These are phyloP conservation scores for Avena atlantica DNA, from an alignment of 176 grass and related monocot species.

Conservation along the genomic window DNA sequence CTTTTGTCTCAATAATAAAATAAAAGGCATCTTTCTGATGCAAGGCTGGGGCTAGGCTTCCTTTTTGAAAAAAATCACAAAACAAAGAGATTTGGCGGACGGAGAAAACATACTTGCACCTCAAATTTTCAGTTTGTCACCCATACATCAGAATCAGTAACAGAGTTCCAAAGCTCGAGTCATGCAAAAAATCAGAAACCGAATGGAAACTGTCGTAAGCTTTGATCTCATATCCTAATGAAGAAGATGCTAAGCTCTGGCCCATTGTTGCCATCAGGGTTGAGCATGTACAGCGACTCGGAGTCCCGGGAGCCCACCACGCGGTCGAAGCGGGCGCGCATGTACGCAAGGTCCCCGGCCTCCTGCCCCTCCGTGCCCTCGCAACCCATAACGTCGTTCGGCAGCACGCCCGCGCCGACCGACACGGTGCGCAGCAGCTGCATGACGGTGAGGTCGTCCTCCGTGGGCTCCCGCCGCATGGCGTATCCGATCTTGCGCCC, in stretches of 20 bases:
- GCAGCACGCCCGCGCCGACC: constrained; percentile 83
- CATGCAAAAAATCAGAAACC: constrained; percentile 6
- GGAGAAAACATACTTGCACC: background rate
- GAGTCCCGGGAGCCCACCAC: constrained; percentile 84
- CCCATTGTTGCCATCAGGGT: constrained; percentile 80
- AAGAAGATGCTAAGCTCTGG: constrained; percentile 98
- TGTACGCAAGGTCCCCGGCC: constrained; percentile 83
- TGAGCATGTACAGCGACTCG: constrained; percentile 90
- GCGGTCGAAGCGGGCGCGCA: constrained; percentile 83
- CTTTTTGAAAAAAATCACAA: too few relatives aligned
- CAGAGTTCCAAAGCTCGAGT: background rate
- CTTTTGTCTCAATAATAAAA: too few relatives aligned
- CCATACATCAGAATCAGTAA: background rate
- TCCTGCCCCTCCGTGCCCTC: constrained; percentile 43
- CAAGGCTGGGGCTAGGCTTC: too few relatives aligned
- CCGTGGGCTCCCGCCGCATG: constrained; percentile 69
- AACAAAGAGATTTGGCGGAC: background rate
- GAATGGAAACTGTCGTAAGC: background rate
- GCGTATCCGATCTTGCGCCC: constrained; percentile 89
- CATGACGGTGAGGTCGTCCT: constrained; percentile 83
- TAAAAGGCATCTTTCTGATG: too few relatives aligned
- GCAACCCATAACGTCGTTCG: constrained; percentile 58
- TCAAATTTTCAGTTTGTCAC: background rate
- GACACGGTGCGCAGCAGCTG: constrained; percentile 93
- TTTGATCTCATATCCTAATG: constrained; percentile 70